Conservation (phyloP, 2,329 filamentous ascomycete genomes). For the Pleurostoma richardsiae region DNA sequence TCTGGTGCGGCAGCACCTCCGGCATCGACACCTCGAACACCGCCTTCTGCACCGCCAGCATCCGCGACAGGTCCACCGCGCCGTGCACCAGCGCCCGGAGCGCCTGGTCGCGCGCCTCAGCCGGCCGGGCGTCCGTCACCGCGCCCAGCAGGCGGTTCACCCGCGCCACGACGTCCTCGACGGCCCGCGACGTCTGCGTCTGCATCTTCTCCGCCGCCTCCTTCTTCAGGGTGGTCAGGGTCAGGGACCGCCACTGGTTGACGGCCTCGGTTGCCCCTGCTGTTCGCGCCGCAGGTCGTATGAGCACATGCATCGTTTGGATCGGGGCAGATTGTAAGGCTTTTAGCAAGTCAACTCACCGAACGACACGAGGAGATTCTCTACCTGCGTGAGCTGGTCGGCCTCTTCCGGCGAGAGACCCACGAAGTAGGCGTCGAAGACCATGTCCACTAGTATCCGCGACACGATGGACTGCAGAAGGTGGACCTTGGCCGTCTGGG, state of each 20-base stretch:
- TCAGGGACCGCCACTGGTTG: constrained; percentile 64
- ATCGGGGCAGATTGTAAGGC: constrained; percentile 1
- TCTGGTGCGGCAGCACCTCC: constrained; percentile 44
- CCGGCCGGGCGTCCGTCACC: constrained; percentile 34
- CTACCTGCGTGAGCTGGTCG: constrained; percentile 41
- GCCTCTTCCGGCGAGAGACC: constrained; percentile 54
- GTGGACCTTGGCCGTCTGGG: constrained; percentile 51
- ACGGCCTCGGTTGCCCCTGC: constrained; percentile 45
- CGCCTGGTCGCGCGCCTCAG: constrained; percentile 42
- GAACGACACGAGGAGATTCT: constrained; percentile 36
- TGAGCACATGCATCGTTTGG: neutral
- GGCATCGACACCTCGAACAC: constrained; percentile 53
- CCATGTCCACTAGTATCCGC: constrained; percentile 51
- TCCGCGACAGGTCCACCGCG: constrained; percentile 50
- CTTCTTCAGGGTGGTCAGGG: constrained; percentile 53
- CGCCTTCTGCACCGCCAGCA: constrained; percentile 55
- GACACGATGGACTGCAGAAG: constrained; percentile 60
- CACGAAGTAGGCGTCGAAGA: constrained; percentile 61
- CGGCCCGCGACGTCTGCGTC: constrained; percentile 34
- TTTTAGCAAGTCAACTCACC: constrained; percentile 21
- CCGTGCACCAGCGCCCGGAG: constrained; percentile 47
- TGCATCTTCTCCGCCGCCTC: constrained; percentile 42
- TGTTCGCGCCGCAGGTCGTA: neutral
- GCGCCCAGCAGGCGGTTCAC: constrained; percentile 44
- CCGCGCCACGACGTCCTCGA: constrained; percentile 36